Evolutionary conservation across 202 grass and related monocot genomes (phyloP).

Genomic region (Bolboschoenoplectus hybrid): DNA sequence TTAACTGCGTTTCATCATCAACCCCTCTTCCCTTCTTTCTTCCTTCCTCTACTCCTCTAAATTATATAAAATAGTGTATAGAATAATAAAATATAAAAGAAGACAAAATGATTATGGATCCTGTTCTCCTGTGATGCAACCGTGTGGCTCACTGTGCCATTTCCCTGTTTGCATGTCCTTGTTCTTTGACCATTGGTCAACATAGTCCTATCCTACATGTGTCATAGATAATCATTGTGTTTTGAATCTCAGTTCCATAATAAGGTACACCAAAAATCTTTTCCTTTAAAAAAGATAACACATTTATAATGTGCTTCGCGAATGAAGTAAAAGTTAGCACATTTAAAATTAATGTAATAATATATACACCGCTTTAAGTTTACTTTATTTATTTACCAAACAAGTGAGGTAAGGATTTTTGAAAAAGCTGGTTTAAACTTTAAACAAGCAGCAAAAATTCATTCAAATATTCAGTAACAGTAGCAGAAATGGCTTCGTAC

Average conservation of each 20-base stretch:
- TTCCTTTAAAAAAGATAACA: background rate
- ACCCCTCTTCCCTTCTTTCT: background rate
- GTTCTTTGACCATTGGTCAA: background rate
- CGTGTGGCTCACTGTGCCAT: slow-evolving; percentile 28
- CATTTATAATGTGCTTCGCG: background rate
- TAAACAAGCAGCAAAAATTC: background rate
- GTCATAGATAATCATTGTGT: slow-evolving; percentile 28
- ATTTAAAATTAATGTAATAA: background rate
- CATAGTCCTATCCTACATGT: background rate
- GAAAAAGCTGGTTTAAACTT: background rate
- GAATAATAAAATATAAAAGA: slow-evolving; percentile 25
- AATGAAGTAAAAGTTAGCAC: background rate
- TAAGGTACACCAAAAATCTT: background rate
- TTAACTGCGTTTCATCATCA: slow-evolving; percentile 32
- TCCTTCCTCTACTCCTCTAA: background rate
- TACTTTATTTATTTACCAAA: background rate
- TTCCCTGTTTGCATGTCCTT: slow-evolving; percentile 23
- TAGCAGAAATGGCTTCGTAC: background rate
- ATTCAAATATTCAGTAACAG: background rate
- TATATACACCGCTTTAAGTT: background rate
- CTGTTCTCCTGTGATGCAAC: slow-evolving; percentile 36
- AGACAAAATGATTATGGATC: slow-evolving; percentile 25
- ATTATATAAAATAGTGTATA: background rate
- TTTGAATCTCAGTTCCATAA: background rate
- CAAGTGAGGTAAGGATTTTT: background rate